Conservation (phyloP, 2,329 filamentous ascomycete genomes). For the Raffaelea deltoideospora region DNA sequence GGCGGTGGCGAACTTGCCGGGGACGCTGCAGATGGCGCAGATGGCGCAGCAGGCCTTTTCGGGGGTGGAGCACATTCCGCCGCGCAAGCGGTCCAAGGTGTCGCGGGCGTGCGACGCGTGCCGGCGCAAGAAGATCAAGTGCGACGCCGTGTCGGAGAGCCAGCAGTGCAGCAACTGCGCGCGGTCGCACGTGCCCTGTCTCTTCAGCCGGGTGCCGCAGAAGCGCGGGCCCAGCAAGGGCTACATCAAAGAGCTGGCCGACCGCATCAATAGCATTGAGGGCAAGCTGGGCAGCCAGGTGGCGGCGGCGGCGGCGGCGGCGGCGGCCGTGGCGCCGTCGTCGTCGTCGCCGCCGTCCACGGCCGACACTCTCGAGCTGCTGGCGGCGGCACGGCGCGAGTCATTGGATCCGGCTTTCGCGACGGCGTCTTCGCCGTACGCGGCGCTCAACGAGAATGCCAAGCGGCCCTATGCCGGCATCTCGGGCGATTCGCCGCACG, state of each 20-base stretch:
- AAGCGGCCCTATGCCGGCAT: slow-evolving; percentile 36
- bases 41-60: slow-evolving; percentile 27
- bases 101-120: slow-evolving; percentile 84
- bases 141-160: slow-evolving; percentile 63
- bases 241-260: slow-evolving; percentile 80
- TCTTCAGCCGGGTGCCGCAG: slow-evolving; percentile 78
- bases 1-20: slow-evolving; percentile 14
- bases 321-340: neutral
- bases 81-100: slow-evolving; percentile 69
- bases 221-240: slow-evolving; percentile 85
- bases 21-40: slow-evolving; percentile 18
- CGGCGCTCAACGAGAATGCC: slow-evolving; percentile 19
- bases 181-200: slow-evolving; percentile 58
- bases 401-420: slow-evolving; percentile 26
- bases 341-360: slow-evolving; percentile 17
- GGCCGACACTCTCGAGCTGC: slow-evolving; percentile 7
- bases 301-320: neutral
- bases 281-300: slow-evolving; percentile 49
- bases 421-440: too few relatives aligned
- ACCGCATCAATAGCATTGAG: slow-evolving; percentile 70
- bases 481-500: slow-evolving; percentile 18
- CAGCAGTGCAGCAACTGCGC: slow-evolving; percentile 71
- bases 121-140: slow-evolving; percentile 78
- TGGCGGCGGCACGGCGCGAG: slow-evolving; percentile 15
- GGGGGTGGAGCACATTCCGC: slow-evolving; percentile 42